Evolutionary conservation across 2,329 filamentous ascomycete genomes (phyloP), one percentile per base, ranked within the genome.

Genomic region (Colletotrichum incanum): DNA sequence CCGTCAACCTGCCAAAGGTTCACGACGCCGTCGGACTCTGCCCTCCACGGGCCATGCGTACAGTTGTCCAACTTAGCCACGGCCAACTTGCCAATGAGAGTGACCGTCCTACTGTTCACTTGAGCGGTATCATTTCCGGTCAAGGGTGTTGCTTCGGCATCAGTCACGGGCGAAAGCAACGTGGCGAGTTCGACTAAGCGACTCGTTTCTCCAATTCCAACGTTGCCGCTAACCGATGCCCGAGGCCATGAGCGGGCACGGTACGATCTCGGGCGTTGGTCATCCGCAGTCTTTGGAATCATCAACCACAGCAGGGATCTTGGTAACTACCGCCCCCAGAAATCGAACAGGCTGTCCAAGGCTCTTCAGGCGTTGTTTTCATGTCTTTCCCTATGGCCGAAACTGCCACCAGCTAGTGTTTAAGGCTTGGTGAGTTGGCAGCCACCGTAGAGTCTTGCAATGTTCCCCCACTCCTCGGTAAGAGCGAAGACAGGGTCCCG

Each of bases 191-290:
- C 23, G 47, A 26, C 23, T 1, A 49, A 2, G 5, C 16, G 47
- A 7, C 5, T 26, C 47, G 2, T 3, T 3, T 26, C 23, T 0
- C 12, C n/a, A 7, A 5, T 26, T 16, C 4, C 2, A 7, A 26
- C 12, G 47, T 26, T 23, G 12, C 12, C 11, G 3, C 14, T 16
- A 3, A 5, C 11, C 1, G 5, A 50, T 6, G n/a, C 12, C 12
- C n/a, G 9, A 37, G 34, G 9, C 5, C 34, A 37, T 37, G 34
- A 37, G 34, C 1, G 34, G 3, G 3, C 1, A 11, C 34, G 34
- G 34, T 37, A 37, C 2, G 34, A 8, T 11, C 34, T 37, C 8
- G 3, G 34, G 34, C 7, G 34, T 37, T 37, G 8, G 34, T 8
- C 34, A 6, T 11, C 34, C 11, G 34, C 34, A 8, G 3, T 37